These are phyloP conservation scores for Trichoderma koningii DNA, from an alignment of 2,329 filamentous ascomycete species.

Conservation along the genomic window DNA sequence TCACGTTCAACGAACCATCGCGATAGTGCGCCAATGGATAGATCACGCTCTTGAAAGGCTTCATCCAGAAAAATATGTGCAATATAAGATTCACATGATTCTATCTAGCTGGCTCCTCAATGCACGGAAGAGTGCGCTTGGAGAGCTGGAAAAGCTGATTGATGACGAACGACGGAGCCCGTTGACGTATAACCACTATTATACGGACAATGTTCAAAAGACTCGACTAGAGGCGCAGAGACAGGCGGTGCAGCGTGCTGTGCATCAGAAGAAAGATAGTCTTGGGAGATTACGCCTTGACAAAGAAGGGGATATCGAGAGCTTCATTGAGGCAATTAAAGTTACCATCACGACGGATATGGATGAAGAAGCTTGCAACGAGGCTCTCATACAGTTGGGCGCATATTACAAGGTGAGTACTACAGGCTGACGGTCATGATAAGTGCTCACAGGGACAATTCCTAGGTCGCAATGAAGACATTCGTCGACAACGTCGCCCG, in stretches of 20 bases:
- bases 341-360: background rate
- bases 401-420: slow-evolving; percentile 1
- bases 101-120: background rate
- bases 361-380: slow-evolving; percentile 10
- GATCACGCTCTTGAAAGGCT: background rate
- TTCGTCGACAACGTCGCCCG: slow-evolving; percentile 14
- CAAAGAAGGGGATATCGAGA: background rate
- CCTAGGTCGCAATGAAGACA: slow-evolving; percentile 3
- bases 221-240: background rate
- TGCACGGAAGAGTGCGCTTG: background rate
- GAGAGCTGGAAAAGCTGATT: background rate
- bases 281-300: background rate
- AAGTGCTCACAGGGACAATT: background rate
- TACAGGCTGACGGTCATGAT: background rate
- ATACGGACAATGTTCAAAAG: slow-evolving; percentile 17
- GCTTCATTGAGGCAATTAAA: background rate
- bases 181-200: slow-evolving; percentile 9
- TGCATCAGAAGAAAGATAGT: background rate
- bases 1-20: background rate
- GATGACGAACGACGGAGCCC: background rate
- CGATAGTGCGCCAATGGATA: background rate
- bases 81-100: background rate
- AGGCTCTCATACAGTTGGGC: background rate
- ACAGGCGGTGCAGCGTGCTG: background rate
- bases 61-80: background rate